phyloP scores from a whole-genome alignment of 352 stramenopile species.

The Thalassiosira ordinaria region DNA sequence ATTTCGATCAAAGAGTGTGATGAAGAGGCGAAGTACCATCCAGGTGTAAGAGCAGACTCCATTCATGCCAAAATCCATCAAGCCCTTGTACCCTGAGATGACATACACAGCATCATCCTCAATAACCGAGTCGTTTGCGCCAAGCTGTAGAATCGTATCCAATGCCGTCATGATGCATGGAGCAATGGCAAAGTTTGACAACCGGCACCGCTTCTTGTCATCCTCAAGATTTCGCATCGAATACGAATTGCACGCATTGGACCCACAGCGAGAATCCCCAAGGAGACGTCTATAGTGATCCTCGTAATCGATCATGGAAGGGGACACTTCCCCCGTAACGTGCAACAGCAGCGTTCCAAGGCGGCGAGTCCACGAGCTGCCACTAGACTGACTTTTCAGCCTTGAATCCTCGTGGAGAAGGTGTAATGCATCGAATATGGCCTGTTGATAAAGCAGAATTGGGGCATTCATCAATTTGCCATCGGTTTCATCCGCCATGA shows the following conservation, averaged over 20 bases:
- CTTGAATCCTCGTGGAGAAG: conserved; percentile 81
- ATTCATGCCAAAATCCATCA: conserved; percentile 45
- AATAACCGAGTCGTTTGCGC: too few relatives aligned
- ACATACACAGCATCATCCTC: conserved; percentile 9
- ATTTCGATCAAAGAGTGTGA: conserved; percentile 34
- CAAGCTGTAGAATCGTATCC: conserved; percentile 53
- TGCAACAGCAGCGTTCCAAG: conserved; percentile 63
- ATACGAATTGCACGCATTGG: conserved; percentile 30
- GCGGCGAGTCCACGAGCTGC: conserved; percentile 35
- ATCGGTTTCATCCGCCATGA: too few relatives aligned
- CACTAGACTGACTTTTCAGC: conserved; percentile 49
- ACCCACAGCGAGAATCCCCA: conserved; percentile 30
- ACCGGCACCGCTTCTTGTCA: not conserved
- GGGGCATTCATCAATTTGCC: too few relatives aligned
- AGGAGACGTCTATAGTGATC: conserved; percentile 69
- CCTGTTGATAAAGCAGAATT: conserved; percentile 16
- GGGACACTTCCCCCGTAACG: conserved; percentile 28
- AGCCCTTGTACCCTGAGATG: conserved; percentile 17
- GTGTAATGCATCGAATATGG: conserved; percentile 77
- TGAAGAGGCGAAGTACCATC: conserved; percentile 49
- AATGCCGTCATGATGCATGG: conserved; percentile 76
- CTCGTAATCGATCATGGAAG: conserved; percentile 63
- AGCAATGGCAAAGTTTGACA: conserved; percentile 48
- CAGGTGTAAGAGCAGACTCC: conserved; percentile 40
- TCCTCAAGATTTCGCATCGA: not conserved